Base-by-base conservation (phyloP, 805 yeast species). In the Alloascoidea africana region DNA sequence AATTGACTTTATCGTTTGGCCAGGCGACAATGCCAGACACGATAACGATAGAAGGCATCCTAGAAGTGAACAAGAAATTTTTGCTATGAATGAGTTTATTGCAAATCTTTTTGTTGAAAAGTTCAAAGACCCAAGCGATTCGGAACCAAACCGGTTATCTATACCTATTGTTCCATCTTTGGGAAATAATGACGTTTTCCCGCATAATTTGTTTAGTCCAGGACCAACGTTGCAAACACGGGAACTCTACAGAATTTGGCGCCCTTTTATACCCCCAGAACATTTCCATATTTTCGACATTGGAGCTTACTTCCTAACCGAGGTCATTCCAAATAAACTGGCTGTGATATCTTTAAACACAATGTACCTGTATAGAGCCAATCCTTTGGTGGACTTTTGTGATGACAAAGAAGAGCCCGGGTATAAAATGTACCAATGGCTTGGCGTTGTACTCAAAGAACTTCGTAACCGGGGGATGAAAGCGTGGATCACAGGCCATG, bases 201-300 rank as follows among this genome's bases (percentile, higher is more conserved):
- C 95, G 1, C 95, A 84, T 58, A 84, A 84, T 51, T 59, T 84
- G 52, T 80, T 82, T 54, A 71, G 89, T 0, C 73, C 85, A 0
- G 95, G 95, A 0, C 94, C 95, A 13, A 81, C 93, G n/a, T 57
- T 80, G 42, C 93, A 83, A 53, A 84, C 93, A 0, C 62, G 91
- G 49, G 87, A 81, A 54, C 56, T 82, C 54, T 77, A 63, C 57
- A 68, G 66, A 42, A 74, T 83, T 37, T 84, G 94, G 94, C 60
- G 72, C 36, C 59, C 65, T 41, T 80, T 74, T 46, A 64, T 85
- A 11, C 94, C 95, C 5, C 73, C 76, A 44, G 76, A 75, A 38
- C 94, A 84, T 53, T 63, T 76, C 51, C 84, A 80, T 50, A 65
- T 72, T 16, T 84, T 84, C 56, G 74, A 71, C 49, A 61, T 79